Percentiles rank a stretch among this genome's conserved stretches.
Evolutionary conservation across 306 rosid genomes (phyloP).

Genomic region (Vigna reflexopilosa): DNA sequence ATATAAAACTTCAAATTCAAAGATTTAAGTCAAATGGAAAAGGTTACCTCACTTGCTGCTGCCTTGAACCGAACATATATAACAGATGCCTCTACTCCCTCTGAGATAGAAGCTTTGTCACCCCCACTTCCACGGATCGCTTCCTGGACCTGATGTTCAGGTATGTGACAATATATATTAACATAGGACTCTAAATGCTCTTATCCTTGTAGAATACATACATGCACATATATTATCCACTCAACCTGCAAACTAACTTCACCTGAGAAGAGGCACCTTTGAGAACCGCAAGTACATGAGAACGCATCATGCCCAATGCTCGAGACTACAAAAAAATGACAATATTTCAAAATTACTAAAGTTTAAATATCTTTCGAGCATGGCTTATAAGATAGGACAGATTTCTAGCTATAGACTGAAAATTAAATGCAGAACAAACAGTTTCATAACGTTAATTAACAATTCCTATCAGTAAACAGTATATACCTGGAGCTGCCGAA

Average conservation of each 20-base stretch:
- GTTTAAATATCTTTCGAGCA: slow-evolving; percentile 31
- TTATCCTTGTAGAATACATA: slow-evolving; percentile 20
- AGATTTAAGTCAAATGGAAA: slow-evolving; percentile 24
- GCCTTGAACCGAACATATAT: slow-evolving; percentile 98
- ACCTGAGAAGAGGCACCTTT: slow-evolving; percentile 98
- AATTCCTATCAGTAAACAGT: slow-evolving; percentile 24
- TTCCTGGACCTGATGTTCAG: slow-evolving; percentile 79
- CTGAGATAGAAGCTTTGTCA: slow-evolving; percentile 79
- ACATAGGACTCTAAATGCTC: slow-evolving; percentile 25
- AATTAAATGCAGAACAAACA: slow-evolving; percentile 5
- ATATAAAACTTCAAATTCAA: slow-evolving; percentile 34
- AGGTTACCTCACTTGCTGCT: slow-evolving; percentile 89
- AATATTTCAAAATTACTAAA: slow-evolving; percentile 37
- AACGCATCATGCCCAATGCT: slow-evolving; percentile 94
- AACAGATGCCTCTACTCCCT: slow-evolving; percentile 98
- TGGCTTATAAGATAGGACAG: slow-evolving; percentile 3
- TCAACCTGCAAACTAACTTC: slow-evolving; percentile 47
- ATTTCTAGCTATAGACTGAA: slow-evolving; percentile 26
- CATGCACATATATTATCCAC: slow-evolving; percentile 28
- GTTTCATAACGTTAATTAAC: slow-evolving; percentile 30
- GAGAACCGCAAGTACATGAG: slow-evolving; percentile 84
- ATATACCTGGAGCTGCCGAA: slow-evolving; percentile 94
- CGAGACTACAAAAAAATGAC: slow-evolving; percentile 78
- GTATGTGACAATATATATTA: slow-evolving; percentile 37
- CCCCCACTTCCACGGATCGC: slow-evolving; percentile 82